Evolutionary conservation across 441 rosid genomes (phyloP).

Genomic region (Bruguiera hainesii): DNA sequence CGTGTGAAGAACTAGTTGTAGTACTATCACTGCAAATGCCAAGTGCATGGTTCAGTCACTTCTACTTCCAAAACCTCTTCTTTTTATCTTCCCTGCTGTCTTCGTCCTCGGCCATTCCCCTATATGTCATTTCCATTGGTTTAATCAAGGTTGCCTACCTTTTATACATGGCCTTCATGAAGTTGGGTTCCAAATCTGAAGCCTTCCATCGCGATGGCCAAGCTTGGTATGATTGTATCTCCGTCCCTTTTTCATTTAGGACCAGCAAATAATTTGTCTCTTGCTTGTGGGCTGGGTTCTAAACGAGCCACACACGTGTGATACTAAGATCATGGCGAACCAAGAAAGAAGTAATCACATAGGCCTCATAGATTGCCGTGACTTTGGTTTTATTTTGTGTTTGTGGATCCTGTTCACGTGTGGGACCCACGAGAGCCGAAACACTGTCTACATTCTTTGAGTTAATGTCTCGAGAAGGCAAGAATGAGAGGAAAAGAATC

Average conservation of each 20-base stretch:
- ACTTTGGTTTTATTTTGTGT: too few species aligned
- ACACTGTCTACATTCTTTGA: too few species aligned
- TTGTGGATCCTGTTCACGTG: too few species aligned
- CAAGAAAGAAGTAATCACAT: too few species aligned
- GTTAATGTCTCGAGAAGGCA: too few species aligned
- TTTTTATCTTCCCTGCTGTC: background rate
- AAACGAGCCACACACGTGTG: too few species aligned
- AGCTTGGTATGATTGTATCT: constrained; percentile 45
- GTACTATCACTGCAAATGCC: background rate
- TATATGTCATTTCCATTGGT: background rate
- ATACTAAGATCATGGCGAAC: too few species aligned
- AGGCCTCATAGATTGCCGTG: too few species aligned
- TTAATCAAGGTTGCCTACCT: background rate
- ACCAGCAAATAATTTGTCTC: too few species aligned
- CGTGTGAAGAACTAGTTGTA: background rate
- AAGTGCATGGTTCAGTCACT: background rate
- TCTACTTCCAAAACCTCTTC: background rate
- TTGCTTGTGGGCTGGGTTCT: too few species aligned
- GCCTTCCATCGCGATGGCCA: constrained; percentile 68
- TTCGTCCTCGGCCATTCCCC: background rate
- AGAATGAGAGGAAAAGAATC: too few species aligned
- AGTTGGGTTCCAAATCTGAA: constrained; percentile 89
- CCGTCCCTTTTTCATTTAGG: background rate
- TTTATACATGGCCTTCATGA: constrained; percentile 70
- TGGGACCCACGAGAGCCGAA: too few species aligned